Base-by-base conservation (phyloP, 306 rosid species). In the Dryas drummondii region DNA sequence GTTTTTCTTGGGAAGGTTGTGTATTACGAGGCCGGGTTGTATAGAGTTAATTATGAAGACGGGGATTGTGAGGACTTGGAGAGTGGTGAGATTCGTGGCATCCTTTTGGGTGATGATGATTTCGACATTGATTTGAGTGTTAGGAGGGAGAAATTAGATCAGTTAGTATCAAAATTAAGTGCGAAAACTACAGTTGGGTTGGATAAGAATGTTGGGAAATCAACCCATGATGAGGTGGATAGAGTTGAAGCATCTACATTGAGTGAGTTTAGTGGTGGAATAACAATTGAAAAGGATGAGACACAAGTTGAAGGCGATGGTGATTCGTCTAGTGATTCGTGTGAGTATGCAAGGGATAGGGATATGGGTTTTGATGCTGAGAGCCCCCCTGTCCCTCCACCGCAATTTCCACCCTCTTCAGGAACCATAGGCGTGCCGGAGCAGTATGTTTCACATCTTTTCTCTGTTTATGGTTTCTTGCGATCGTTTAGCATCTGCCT, bases 41-140 rank as follows among this genome's bases (percentile, higher is more conserved):
- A 96, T 64, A 79, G 97, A 51, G 91, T 96, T 11, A 51, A 62
- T 49, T 96, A 96, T 40, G 99, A 92, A 61, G 99, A 96, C 14
- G 97, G 99, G 0, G 97, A 96, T 79, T 85, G 1, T 11, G 99
- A 96, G 84, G 99, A 96, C 78, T 81, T 96, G 47, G 97, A 90
- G 67, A 92, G 99, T 52, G 59, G 80, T 0, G 98, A 96, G 86
- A 84, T 96, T 63, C 93, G 92, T 2, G 68, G 85, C 8, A 80
- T 87, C 9, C 81, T 96, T 6, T 16, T 92, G 0, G 76, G 62
- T 1, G 96, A 86, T 8, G 66, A n/a, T 58, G 86, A 69, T 64
- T 76, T 87, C 1, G 80, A 86, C 41, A 74, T 15, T 57, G 84
- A 65, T 22, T 73, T 92, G 75, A 75, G 11, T 7, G 62, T 2